These are phyloP conservation scores for Zygoascus ofunaensis DNA, from an alignment of 805 yeast genomes.

Conservation along the genomic window DNA sequence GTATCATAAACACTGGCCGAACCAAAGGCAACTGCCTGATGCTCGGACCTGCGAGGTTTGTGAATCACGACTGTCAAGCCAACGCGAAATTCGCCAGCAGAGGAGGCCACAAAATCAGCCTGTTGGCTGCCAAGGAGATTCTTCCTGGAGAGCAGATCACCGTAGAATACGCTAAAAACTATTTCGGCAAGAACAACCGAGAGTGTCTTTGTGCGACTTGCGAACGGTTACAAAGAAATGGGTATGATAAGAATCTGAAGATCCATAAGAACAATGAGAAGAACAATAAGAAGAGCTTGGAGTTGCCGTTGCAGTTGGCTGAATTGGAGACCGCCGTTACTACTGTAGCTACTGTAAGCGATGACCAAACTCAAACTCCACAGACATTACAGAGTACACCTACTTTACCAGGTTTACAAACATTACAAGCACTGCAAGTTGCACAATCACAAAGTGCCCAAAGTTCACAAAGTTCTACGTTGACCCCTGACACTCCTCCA, in stretches of 20 bases:
- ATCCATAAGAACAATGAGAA: not conserved
- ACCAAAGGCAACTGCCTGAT: constrained; percentile 31
- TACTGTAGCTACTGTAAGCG: not conserved
- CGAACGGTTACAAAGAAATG: constrained; percentile 29
- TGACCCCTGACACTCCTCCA: no score
- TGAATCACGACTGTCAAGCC: constrained; percentile 41
- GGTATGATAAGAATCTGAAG: constrained; percentile 10
- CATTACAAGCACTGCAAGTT: no score
- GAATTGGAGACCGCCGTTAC: not conserved
- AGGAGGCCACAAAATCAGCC: constrained; percentile 24
- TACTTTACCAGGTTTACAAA: no score
- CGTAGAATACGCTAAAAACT: constrained; percentile 34
- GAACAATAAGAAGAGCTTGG: not conserved
- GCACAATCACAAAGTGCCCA: not conserved
- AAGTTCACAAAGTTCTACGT: not conserved
- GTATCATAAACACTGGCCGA: constrained; percentile 34
- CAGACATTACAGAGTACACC: no score
- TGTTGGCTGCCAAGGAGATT: constrained; percentile 31
- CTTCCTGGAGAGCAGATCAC: constrained; percentile 40
- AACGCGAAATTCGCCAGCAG: constrained; percentile 32
- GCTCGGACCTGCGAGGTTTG: constrained; percentile 42
- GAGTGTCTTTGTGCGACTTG: constrained; percentile 41
- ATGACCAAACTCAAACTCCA: no score
- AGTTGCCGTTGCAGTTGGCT: not conserved
- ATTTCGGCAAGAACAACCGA: constrained; percentile 35